These are phyloP conservation scores for Hymenoscyphus albidus DNA, from an alignment of 2,329 filamentous ascomycete genomes.

Conservation along the genomic window DNA sequence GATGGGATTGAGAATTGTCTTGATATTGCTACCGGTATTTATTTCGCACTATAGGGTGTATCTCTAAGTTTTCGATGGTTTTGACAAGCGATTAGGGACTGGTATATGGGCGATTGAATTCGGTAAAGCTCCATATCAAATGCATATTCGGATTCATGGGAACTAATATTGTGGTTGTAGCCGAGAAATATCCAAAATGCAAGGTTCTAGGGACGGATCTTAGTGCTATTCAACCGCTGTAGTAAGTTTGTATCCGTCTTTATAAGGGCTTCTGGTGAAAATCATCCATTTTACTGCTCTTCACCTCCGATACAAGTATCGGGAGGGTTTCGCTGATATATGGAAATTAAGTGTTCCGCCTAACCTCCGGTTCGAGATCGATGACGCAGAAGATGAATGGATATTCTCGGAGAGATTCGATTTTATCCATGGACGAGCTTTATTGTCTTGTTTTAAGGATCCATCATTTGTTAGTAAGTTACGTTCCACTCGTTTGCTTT, in stretches of 20 bases:
- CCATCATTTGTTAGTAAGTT: conserved; percentile 16
- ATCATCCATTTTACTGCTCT: background rate
- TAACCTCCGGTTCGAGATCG: conserved; percentile 50
- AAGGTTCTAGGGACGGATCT: conserved; percentile 32
- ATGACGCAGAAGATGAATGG: conserved; percentile 50
- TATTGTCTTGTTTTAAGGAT: conserved; percentile 30
- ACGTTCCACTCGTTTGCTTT: background rate
- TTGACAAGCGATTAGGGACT: conserved; percentile 18
- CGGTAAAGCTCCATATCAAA: conserved; percentile 19
- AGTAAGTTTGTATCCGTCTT: conserved; percentile 8
- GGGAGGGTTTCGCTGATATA: background rate
- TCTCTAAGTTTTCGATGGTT: background rate
- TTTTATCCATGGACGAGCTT: conserved; percentile 47
- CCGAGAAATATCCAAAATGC: conserved; percentile 29
- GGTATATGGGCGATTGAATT: conserved; percentile 29
- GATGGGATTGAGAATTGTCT: conserved; percentile 11
- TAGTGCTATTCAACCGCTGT: conserved; percentile 31
- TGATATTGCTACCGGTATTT: conserved; percentile 34
- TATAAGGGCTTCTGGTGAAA: background rate
- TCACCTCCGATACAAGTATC: too few relatives aligned
- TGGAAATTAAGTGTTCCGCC: conserved; percentile 36
- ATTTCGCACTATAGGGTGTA: too few relatives aligned
- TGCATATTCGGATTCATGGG: background rate
- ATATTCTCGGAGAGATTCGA: conserved; percentile 45
- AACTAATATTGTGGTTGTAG: background rate